Evolutionary conservation across 2,329 filamentous ascomycete genomes (phyloP).

Genomic region (Emmonsiellopsis sp.): DNA sequence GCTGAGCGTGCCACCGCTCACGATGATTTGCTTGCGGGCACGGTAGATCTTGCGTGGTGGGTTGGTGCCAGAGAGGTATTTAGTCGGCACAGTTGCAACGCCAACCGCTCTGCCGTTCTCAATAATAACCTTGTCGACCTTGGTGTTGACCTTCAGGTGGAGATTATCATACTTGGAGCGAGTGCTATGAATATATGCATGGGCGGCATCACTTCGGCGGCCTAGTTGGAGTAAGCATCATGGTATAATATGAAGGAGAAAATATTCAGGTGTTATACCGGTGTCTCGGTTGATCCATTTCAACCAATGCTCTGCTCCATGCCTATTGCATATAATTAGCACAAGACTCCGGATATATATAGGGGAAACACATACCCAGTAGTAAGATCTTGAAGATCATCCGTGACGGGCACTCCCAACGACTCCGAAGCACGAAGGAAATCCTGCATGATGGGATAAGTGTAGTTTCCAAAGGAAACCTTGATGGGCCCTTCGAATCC

Average conservation of each 20-base stretch:
- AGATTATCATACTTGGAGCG: constrained; percentile 61
- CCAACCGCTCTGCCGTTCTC: constrained; percentile 64
- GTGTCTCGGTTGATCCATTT: constrained; percentile 68
- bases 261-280: constrained; percentile 31
- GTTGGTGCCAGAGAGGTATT: constrained; percentile 52
- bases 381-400: constrained; percentile 64
- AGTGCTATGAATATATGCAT: constrained; percentile 70
- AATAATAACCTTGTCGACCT: constrained; percentile 67
- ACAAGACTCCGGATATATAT: background rate
- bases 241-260: background rate
- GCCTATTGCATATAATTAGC: constrained; percentile 20
- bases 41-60: constrained; percentile 50
- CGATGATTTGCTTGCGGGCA: constrained; percentile 65
- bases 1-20: constrained; percentile 63
- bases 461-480: constrained; percentile 72
- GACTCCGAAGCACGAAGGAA: constrained; percentile 65
- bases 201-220: constrained; percentile 66
- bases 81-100: constrained; percentile 62
- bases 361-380: constrained; percentile 23
- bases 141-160: constrained; percentile 65
- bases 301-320: constrained; percentile 72
- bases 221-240: constrained; percentile 31
- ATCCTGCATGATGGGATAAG: constrained; percentile 73
- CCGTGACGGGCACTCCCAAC: constrained; percentile 65
- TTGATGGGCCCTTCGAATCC: constrained; percentile 75